Base-by-base conservation (phyloP, 148 eudicot species). In the Pharnaceum exiguum region DNA sequence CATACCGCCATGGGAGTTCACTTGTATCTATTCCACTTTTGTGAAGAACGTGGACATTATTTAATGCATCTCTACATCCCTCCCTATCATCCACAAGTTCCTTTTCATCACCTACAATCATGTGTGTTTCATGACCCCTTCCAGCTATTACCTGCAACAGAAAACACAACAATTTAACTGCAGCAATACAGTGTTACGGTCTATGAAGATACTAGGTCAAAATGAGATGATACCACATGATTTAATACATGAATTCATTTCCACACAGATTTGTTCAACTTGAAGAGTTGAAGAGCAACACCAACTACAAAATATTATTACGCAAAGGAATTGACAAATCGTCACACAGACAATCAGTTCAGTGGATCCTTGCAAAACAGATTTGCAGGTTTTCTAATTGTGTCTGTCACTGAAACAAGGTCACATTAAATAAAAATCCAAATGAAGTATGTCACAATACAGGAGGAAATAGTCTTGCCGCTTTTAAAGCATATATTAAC, bases 1-100 rank as follows among this genome's bases (percentile, higher is more conserved):
- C 68, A 65, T 86, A 91, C 97, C 97, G 76, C 97, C 96, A 91
- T 42, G 97, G 97, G 51, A 85, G 87, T 83, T 91, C 98, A 78
- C 95, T 93, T 4, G 99, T 93, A 76, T 93, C 99, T 60, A 93
- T 83, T 51, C 99, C 99, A 63, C 95, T 95, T 76, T 80, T 95
- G 77, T 93, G 99, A 73, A 93, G 90, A 77, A 85, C 99, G 56
- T 89, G 95, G 36, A 93, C 99, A 66, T 85, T 85, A 70, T 89
- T 95, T 62, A 93, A 45, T 50, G 99, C 99, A 75, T 93, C 99
- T 66, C 96, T 72, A 68, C 99, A 93, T 63, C 86, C 96, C 65
- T 89, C 96, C 17, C 96, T 69, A 43, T 93, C 99, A 74, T 93
- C 99, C 66, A 93, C 86, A 74, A 81, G 86, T 66, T 86, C 95